Evolutionary conservation across 2,329 filamentous ascomycete species (phyloP).

Genomic region (Colletotrichum orchidophilum): DNA sequence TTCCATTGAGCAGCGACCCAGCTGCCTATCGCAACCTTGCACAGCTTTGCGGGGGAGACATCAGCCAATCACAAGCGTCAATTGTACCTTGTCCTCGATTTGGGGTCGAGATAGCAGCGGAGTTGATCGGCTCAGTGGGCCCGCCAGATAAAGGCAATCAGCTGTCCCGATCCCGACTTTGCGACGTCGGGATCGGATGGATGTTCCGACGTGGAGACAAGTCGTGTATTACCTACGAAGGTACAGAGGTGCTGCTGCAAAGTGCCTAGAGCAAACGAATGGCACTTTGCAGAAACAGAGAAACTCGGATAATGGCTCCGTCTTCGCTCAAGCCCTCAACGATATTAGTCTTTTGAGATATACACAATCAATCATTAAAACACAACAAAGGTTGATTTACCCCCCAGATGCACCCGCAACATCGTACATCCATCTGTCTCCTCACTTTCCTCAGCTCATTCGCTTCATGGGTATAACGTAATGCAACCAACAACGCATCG

Average conservation of each 20-base stretch:
- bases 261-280: neutral
- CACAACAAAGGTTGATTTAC: neutral
- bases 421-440: neutral
- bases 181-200: slow-evolving; percentile 15
- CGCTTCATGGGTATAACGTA: slow-evolving; percentile 30
- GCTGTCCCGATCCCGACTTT: slow-evolving; percentile 24
- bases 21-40: slow-evolving; percentile 10
- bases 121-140: slow-evolving; percentile 8
- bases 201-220: slow-evolving; percentile 1
- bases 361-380: neutral
- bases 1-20: too few relatives aligned
- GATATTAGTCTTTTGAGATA: neutral
- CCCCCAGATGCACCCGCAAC: neutral
- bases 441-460: neutral
- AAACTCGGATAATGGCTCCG: neutral
- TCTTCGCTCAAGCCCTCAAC: neutral
- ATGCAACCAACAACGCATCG: slow-evolving; percentile 17
- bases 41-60: slow-evolving; percentile 22
- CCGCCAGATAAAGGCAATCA: slow-evolving; percentile 1
- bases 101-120: neutral
- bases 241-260: too few relatives aligned
- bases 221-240: neutral
- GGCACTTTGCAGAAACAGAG: neutral
- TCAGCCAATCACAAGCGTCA: slow-evolving; percentile 14
- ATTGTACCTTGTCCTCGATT: neutral